Percentiles rank a stretch among this genome's conserved stretches.
phyloP scores from a whole-genome alignment of 768 basidiomycete genomes.

The Gloeostereum incarnatum region DNA sequence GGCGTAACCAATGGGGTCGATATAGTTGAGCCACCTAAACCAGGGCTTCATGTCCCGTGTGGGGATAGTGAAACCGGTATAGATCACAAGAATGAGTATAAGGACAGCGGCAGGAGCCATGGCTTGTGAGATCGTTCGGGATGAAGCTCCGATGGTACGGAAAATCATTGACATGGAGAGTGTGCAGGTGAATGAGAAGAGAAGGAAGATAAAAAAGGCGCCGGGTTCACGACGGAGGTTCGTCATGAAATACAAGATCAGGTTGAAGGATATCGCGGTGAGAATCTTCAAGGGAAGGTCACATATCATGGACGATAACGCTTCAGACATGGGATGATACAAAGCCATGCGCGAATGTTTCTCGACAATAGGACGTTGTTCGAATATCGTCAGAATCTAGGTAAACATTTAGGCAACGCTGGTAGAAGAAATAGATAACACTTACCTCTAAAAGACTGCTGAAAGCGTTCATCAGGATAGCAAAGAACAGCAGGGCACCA shows the following conservation, averaged over 20 bases:
- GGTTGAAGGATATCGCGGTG: conserved; percentile 18
- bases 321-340: conserved; percentile 27
- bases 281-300: conserved; percentile 23
- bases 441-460: conserved; percentile 17
- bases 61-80: conserved; percentile 28
- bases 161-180: conserved; percentile 23
- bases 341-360: conserved; percentile 30
- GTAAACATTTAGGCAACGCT: not conserved
- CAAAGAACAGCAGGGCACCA: conserved; percentile 31
- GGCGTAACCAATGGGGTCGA: conserved; percentile 33
- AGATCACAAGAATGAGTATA: conserved; percentile 27
- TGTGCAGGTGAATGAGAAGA: conserved; percentile 19
- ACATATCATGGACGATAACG: conserved; percentile 24
- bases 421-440: not conserved
- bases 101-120: conserved; percentile 17
- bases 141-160: conserved; percentile 19
- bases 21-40: conserved; percentile 23
- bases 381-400: conserved; percentile 16
- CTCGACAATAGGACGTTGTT: conserved; percentile 25
- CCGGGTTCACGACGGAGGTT: conserved; percentile 24
- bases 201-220: conserved; percentile 27
- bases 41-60: conserved; percentile 15
- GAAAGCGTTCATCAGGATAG: conserved; percentile 25
- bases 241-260: conserved; percentile 30
- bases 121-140: conserved; percentile 21